Conservation (phyloP, 768 basidiomycete genomes). For the Termitomyces bulborhizus region DNA sequence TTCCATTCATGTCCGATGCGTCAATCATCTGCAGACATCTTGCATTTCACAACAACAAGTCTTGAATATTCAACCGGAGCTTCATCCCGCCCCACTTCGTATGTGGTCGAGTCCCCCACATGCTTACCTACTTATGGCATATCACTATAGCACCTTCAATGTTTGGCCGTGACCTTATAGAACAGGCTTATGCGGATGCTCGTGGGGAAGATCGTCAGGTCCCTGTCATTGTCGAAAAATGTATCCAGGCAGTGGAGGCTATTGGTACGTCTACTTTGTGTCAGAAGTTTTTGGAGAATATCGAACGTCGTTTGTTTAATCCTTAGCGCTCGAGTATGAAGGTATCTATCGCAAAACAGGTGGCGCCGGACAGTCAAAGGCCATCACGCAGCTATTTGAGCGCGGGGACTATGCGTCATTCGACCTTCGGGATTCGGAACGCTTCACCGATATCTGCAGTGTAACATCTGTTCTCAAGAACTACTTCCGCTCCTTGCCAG, state of each 20-base stretch:
- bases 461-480: slow-evolving; percentile 96
- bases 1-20: slow-evolving; percentile 85
- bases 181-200: slow-evolving; percentile 73
- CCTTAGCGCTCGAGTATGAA: slow-evolving; percentile 85
- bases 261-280: slow-evolving; percentile 47
- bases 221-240: slow-evolving; percentile 91
- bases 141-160: slow-evolving; percentile 65
- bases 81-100: slow-evolving; percentile 30
- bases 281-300: background rate
- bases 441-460: slow-evolving; percentile 96
- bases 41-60: slow-evolving; percentile 55
- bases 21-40: slow-evolving; percentile 55
- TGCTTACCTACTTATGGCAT: slow-evolving; percentile 8
- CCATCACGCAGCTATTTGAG: slow-evolving; percentile 92
- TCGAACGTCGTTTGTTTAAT: background rate
- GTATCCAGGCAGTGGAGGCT: slow-evolving; percentile 88
- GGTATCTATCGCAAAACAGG: slow-evolving; percentile 98
- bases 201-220: slow-evolving; percentile 55
- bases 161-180: slow-evolving; percentile 85
- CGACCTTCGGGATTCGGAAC: slow-evolving; percentile 78
- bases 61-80: slow-evolving; percentile 24
- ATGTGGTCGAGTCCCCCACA: slow-evolving; percentile 17
- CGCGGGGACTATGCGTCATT: slow-evolving; percentile 86
- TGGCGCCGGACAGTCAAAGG: slow-evolving; percentile 86
- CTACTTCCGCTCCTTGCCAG: slow-evolving; percentile 90